Evolutionary conservation across 1,284 basidiomycete genomes (phyloP).

Genomic region (Malassezia dermatis): DNA sequence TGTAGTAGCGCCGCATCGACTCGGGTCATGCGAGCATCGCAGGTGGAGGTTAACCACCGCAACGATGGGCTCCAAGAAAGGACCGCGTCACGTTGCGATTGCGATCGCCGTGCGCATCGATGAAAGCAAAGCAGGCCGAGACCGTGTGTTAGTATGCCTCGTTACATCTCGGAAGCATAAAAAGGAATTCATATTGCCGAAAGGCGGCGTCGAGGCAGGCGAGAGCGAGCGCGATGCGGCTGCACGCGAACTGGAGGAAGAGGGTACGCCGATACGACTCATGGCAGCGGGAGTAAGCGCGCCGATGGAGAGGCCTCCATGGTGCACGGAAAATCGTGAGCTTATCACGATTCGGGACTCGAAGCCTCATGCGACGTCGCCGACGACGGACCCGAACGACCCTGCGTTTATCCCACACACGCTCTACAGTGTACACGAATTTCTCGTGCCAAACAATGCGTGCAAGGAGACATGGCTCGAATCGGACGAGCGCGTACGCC

Average conservation of each 20-base stretch:
- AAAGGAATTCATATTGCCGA: conserved; percentile 32
- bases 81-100: conserved; percentile 10
- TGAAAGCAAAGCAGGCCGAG: not conserved
- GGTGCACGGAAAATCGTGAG: not conserved
- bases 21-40: not conserved
- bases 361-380: conserved; percentile 34
- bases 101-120: conserved; percentile 8
- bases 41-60: not conserved
- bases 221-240: conserved; percentile 30
- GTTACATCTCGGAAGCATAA: conserved; percentile 40
- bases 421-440: conserved; percentile 26
- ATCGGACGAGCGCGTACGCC: conserved; percentile 24
- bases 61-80: not conserved
- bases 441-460: conserved; percentile 13
- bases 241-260: conserved; percentile 37
- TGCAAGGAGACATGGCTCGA: conserved; percentile 28
- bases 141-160: conserved; percentile 19
- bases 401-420: conserved; percentile 27
- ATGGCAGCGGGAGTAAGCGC: conserved; percentile 9
- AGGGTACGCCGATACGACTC: conserved; percentile 19
- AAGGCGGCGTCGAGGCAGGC: conserved; percentile 38
- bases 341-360: conserved; percentile 20
- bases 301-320: not conserved
- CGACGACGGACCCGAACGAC: conserved; percentile 7
- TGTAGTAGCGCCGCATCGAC: not conserved